Evolutionary conservation across 2,329 filamentous ascomycete genomes (phyloP).

Genomic region (Xylariaceae sp.): DNA sequence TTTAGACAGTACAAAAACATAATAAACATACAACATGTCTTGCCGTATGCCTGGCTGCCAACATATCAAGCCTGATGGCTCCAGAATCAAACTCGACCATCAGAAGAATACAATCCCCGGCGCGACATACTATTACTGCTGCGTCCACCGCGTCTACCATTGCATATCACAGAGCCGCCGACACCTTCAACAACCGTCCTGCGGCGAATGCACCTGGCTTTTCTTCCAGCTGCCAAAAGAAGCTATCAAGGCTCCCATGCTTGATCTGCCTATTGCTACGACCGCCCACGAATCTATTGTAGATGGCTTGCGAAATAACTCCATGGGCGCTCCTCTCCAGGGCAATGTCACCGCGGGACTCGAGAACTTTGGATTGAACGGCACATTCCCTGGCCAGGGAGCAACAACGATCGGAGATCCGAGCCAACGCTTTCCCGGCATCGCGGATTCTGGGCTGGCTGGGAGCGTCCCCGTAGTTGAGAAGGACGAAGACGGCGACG

Average conservation of each 20-base stretch:
- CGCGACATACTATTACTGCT: slow-evolving; percentile 26
- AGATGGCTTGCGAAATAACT: neutral
- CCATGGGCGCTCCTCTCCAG: neutral
- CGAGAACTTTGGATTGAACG: neutral
- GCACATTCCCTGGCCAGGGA: neutral
- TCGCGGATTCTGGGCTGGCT: too few species aligned
- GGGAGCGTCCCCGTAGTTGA: neutral
- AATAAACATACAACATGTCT: slow-evolving; percentile 13
- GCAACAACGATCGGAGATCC: neutral
- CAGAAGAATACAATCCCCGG: slow-evolving; percentile 17
- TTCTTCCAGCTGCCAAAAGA: slow-evolving; percentile 23
- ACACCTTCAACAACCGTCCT: slow-evolving; percentile 18
- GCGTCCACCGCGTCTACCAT: slow-evolving; percentile 25
- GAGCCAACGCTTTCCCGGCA: neutral
- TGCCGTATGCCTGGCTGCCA: slow-evolving; percentile 20
- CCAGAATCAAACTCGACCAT: slow-evolving; percentile 17
- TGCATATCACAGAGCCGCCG: slow-evolving; percentile 15
- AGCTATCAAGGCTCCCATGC: slow-evolving; percentile 13
- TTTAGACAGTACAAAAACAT: neutral
- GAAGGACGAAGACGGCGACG: slow-evolving; percentile 15
- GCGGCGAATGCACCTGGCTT: slow-evolving; percentile 30
- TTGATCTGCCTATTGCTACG: slow-evolving; percentile 4
- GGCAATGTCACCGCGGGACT: neutral
- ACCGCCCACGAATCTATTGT: neutral
- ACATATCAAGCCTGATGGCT: slow-evolving; percentile 12